These are phyloP conservation scores for Mycena sanguinolenta DNA, from an alignment of 768 basidiomycete genomes.

Conservation along the genomic window DNA sequence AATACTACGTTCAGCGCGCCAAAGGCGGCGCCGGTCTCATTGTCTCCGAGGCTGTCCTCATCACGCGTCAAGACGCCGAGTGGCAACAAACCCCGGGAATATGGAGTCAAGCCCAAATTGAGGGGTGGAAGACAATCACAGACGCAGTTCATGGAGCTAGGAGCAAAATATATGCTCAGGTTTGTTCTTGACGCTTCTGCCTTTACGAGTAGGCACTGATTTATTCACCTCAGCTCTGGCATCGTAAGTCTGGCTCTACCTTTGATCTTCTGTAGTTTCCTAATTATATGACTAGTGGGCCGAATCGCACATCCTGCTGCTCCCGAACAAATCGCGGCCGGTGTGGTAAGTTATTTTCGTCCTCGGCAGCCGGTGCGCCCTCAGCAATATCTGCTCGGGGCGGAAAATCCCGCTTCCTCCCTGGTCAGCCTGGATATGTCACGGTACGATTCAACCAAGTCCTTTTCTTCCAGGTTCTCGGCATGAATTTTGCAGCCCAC, in stretches of 20 bases:
- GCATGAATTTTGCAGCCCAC: neutral
- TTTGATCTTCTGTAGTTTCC: neutral
- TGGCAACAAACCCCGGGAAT: neutral
- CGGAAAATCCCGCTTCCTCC: neutral
- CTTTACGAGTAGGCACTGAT: neutral
- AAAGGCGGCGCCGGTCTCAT: neutral
- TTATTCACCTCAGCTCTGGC: neutral
- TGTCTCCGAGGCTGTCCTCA: neutral
- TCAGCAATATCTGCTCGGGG: neutral
- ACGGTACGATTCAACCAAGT: neutral
- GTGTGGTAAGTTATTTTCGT: neutral
- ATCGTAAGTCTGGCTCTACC: neutral
- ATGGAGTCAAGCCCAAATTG: neutral
- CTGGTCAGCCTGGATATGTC: neutral
- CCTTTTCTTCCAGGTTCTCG: neutral
- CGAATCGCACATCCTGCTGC: neutral
- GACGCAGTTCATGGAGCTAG: neutral
- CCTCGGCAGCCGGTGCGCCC: neutral
- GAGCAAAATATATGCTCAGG: neutral
- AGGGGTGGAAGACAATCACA: neutral
- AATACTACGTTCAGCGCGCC: constrained; percentile 4
- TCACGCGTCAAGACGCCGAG: neutral
- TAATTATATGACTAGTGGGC: neutral
- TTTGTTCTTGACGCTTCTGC: no score
- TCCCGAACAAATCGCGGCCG: neutral